Percentiles rank a stretch among this genome's conserved stretches.
Evolutionary conservation across 2,329 filamentous ascomycete species (phyloP).

Genomic region (Zasmidium citrigriseum): DNA sequence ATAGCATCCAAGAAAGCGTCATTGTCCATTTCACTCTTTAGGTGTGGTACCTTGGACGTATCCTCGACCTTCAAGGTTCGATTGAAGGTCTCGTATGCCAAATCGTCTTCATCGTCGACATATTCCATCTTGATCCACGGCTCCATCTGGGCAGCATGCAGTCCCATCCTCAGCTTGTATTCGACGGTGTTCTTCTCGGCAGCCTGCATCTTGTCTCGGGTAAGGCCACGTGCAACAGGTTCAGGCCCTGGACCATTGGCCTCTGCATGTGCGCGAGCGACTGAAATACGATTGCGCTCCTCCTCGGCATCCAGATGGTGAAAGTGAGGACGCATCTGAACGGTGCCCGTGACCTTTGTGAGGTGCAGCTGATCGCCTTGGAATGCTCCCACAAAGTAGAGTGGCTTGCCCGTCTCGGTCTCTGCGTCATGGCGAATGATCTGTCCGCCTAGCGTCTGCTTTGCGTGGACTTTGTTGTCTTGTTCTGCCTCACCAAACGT

Average conservation of each 20-base stretch:
- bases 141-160: slow-evolving; percentile 79
- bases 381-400: slow-evolving; percentile 92
- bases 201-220: slow-evolving; percentile 43
- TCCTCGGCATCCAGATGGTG: slow-evolving; percentile 86
- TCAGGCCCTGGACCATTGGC: slow-evolving; percentile 41
- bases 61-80: slow-evolving; percentile 66
- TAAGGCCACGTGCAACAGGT: slow-evolving; percentile 29
- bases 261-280: slow-evolving; percentile 44
- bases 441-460: slow-evolving; percentile 84
- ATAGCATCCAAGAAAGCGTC: slow-evolving; percentile 65
- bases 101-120: slow-evolving; percentile 74
- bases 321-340: slow-evolving; percentile 87
- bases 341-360: slow-evolving; percentile 77
- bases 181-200: slow-evolving; percentile 65
- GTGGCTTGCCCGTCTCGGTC: slow-evolving; percentile 67
- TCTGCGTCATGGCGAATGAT: slow-evolving; percentile 64
- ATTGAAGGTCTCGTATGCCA: slow-evolving; percentile 75
- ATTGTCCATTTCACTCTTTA: slow-evolving; percentile 58
- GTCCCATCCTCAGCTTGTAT: slow-evolving; percentile 64
- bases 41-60: slow-evolving; percentile 44
- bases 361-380: slow-evolving; percentile 82
- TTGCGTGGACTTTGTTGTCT: slow-evolving; percentile 71
- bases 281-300: slow-evolving; percentile 64
- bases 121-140: slow-evolving; percentile 78
- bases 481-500: slow-evolving; percentile 69